These are phyloP conservation scores for Cercophora sp. DNA, from an alignment of 495 filamentous ascomycete genomes.

Conservation along the genomic window DNA sequence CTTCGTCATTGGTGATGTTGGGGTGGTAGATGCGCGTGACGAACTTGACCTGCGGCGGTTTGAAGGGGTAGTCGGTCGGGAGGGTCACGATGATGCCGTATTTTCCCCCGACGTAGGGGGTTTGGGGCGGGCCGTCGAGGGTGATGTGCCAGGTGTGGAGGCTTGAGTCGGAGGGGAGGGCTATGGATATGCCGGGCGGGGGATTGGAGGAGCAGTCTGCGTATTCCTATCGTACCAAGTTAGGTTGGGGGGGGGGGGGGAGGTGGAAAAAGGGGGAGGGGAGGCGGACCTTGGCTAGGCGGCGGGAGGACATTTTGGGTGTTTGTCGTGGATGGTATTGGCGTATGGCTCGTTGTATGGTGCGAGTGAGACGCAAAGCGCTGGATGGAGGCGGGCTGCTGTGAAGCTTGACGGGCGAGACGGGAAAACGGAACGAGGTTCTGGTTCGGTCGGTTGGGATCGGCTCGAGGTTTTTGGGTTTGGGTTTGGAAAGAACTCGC, in stretches of 20 bases:
- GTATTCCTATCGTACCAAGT: slow-evolving; percentile 55
- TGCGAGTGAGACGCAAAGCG: too few relatives aligned
- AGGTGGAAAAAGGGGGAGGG: not conserved
- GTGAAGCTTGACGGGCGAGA: too few relatives aligned
- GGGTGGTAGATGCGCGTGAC: slow-evolving; percentile 97
- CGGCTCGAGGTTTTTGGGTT: too few relatives aligned
- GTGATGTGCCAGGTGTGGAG: slow-evolving; percentile 79
- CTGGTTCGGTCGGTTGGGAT: too few relatives aligned
- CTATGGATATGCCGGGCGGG: slow-evolving; percentile 61
- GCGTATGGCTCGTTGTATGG: too few relatives aligned
- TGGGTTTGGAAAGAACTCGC: too few relatives aligned
- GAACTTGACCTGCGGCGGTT: slow-evolving; percentile 81
- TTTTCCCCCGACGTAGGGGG: slow-evolving; percentile 71
- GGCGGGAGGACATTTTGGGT: not conserved
- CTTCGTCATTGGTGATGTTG: slow-evolving; percentile 89
- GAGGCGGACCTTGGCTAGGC: not conserved
- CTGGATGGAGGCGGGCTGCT: too few relatives aligned
- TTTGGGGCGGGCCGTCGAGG: slow-evolving; percentile 69
- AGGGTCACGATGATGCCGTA: slow-evolving; percentile 76
- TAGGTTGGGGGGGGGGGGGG: not conserved
- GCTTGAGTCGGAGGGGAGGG: slow-evolving; percentile 65
- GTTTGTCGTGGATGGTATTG: too few relatives aligned
- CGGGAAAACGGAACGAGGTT: too few relatives aligned
- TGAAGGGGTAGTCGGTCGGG: slow-evolving; percentile 91
- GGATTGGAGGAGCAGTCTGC: slow-evolving; percentile 61